Evolutionary conservation across 257 asterid genomes (phyloP).

Genomic region (Solanum infundibuliforme): DNA sequence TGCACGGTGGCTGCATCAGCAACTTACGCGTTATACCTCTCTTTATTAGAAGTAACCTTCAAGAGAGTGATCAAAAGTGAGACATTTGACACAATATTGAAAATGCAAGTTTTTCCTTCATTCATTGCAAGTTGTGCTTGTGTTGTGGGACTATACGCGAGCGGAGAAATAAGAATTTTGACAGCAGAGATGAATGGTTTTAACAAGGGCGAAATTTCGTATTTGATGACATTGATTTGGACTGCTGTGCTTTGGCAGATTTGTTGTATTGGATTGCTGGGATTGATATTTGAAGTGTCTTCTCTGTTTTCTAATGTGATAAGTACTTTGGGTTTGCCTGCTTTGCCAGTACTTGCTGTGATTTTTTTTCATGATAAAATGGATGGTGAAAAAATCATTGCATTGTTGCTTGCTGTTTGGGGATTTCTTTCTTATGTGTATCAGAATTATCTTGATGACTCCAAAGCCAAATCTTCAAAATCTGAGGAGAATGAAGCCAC

Average conservation of each 20-base stretch:
- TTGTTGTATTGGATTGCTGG: slow-evolving; percentile 18
- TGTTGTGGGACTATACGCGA: slow-evolving; percentile 24
- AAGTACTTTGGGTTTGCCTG: slow-evolving; percentile 20
- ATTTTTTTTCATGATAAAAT: slow-evolving; percentile 25
- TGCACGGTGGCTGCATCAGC: slow-evolving; percentile 29
- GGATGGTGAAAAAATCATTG: slow-evolving; percentile 27
- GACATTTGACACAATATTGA: slow-evolving; percentile 16
- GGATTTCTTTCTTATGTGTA: slow-evolving; percentile 27
- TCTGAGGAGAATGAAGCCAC: background rate
- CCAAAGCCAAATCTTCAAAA: slow-evolving; percentile 2
- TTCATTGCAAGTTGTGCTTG: slow-evolving; percentile 14
- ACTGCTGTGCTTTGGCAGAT: slow-evolving; percentile 28
- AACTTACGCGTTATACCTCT: slow-evolving; percentile 11
- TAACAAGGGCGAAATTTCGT: slow-evolving; percentile 12
- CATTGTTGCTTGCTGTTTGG: slow-evolving; percentile 30
- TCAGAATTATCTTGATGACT: slow-evolving; percentile 32
- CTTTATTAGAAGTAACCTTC: slow-evolving; percentile 12
- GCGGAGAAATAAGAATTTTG: slow-evolving; percentile 20
- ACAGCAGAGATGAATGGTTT: slow-evolving; percentile 10
- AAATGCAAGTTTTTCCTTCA: slow-evolving; percentile 12
- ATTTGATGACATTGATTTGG: slow-evolving; percentile 26
- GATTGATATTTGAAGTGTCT: slow-evolving; percentile 30
- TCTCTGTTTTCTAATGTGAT: slow-evolving; percentile 28
- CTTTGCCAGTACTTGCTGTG: slow-evolving; percentile 28
- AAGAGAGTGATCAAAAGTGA: slow-evolving; percentile 15